Conservation (phyloP, 495 filamentous ascomycete species). For the Neurospora sp. region DNA sequence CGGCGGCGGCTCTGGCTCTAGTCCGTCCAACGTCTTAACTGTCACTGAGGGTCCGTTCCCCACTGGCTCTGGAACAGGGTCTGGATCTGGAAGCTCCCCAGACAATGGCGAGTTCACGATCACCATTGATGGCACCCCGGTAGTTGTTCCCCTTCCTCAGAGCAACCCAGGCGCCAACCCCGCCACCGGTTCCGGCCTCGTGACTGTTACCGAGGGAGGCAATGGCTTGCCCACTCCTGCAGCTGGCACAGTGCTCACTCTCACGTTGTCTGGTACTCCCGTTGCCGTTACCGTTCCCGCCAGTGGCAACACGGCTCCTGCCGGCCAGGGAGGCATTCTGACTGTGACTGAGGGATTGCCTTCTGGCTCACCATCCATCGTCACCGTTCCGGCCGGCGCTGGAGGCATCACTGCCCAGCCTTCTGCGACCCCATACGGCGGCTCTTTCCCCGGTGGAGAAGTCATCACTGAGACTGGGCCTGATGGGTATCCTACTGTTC, state of each 20-base stretch:
- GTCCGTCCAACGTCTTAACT: neutral
- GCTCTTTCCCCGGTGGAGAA: neutral
- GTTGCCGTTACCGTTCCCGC: neutral
- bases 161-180: neutral
- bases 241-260: neutral
- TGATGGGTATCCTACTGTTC: slow-evolving; percentile 5
- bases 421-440: neutral
- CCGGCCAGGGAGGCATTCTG: neutral
- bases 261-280: neutral
- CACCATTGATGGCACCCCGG: neutral
- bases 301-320: neutral
- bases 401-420: neutral
- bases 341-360: neutral
- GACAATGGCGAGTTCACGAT: neutral
- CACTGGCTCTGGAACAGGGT: neutral
- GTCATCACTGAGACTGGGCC: slow-evolving; percentile 2
- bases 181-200: neutral
- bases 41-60: neutral
- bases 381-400: neutral
- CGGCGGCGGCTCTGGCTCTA: neutral
- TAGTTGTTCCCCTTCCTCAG: neutral
- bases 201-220: neutral
- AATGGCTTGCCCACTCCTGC: neutral
- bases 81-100: neutral
- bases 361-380: neutral